phyloP scores from a whole-genome alignment of 1,284 basidiomycete species.

The Mycena sp. region DNA sequence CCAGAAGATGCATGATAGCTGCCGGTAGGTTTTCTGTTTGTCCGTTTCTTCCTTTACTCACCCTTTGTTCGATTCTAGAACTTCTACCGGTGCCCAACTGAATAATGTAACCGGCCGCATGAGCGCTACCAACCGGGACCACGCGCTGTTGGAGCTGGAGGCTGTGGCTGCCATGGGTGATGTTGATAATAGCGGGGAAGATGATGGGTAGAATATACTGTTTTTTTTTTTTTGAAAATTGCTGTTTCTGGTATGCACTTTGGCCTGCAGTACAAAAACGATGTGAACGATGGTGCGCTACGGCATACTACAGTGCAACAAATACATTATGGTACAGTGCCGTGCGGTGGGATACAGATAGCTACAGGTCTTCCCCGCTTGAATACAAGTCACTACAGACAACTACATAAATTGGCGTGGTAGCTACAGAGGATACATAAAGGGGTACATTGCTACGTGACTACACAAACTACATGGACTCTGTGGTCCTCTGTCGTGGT shows the following conservation, averaged over 20 bases:
- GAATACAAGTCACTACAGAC: not conserved
- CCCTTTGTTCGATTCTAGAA: not conserved
- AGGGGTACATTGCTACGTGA: not conserved
- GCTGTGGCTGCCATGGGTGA: not conserved
- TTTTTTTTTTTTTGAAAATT: no score
- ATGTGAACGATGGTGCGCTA: not conserved
- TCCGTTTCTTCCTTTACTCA: not conserved
- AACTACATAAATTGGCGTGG: not conserved
- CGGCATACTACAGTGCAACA: not conserved
- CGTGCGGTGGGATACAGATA: no score
- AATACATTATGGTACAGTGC: not conserved
- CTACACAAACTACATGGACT: not conserved
- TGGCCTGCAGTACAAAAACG: not conserved
- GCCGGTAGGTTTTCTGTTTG: not conserved
- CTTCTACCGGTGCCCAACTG: not conserved
- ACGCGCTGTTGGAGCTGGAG: not conserved
- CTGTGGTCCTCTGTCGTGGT: not conserved
- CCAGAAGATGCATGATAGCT: not conserved
- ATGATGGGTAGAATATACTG: not conserved
- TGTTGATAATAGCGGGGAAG: not conserved
- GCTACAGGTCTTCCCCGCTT: no score
- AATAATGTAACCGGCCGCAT: not conserved
- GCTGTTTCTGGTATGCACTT: no score
- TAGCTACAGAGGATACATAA: not conserved
- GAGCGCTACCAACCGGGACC: not conserved